phyloP scores from a whole-genome alignment of 257 asterid genomes.

The Lithospermum erythrorhizon region DNA sequence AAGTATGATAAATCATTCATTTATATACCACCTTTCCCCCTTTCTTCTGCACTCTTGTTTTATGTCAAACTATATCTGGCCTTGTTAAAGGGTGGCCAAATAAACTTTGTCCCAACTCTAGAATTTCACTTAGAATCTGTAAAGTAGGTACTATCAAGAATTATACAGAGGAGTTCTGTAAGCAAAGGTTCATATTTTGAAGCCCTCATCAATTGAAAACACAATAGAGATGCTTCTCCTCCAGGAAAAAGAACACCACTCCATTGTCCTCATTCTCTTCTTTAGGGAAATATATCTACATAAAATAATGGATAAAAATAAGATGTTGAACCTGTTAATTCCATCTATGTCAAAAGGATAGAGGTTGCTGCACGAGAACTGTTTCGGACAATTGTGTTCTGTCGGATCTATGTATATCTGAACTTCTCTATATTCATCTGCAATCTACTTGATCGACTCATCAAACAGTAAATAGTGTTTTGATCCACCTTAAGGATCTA shows the following conservation, averaged over 20 bases:
- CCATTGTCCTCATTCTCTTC: neutral
- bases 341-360: neutral
- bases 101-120: too few relatives aligned
- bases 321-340: neutral
- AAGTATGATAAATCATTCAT: neutral
- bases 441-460: slow-evolving; percentile 54
- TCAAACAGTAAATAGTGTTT: slow-evolving; percentile 67
- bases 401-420: slow-evolving; percentile 26
- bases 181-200: too few relatives aligned
- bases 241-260: neutral
- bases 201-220: too few relatives aligned
- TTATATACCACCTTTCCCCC: too few relatives aligned
- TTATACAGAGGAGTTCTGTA: too few relatives aligned
- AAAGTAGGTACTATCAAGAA: too few relatives aligned
- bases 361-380: neutral
- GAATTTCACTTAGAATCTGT: too few relatives aligned
- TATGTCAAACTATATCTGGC: neutral
- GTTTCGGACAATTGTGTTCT: neutral
- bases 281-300: neutral
- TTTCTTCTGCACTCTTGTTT: too few relatives aligned
- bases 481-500: slow-evolving; percentile 54
- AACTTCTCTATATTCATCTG: slow-evolving; percentile 42
- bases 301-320: too few relatives aligned
- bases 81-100: neutral
- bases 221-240: neutral